These are phyloP conservation scores for Melaleuca alternifolia DNA, from an alignment of 345 rosid species.

Conservation along the genomic window DNA sequence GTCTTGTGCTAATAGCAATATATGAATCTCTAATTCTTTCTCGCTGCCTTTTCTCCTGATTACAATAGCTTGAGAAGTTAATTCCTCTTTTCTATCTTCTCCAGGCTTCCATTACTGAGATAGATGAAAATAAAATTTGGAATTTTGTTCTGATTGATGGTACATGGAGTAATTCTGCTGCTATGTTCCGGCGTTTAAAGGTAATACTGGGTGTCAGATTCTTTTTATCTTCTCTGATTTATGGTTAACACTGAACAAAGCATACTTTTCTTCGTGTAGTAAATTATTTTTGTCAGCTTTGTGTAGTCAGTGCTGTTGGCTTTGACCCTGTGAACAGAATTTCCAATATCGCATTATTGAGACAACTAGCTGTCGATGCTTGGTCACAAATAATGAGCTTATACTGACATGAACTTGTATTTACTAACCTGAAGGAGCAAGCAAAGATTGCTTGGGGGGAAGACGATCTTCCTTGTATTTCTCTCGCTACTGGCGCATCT, in stretches of 20 bases:
- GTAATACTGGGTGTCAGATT: constrained; percentile 13
- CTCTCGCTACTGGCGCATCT: constrained; percentile 66
- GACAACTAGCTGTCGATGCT: not conserved
- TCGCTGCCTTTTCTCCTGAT: constrained; percentile 3
- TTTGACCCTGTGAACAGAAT: not conserved
- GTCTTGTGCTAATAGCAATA: not conserved
- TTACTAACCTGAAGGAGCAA: constrained; percentile 39
- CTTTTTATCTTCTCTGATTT: not conserved
- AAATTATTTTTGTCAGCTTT: not conserved
- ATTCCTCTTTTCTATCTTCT: not conserved
- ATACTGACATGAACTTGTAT: not conserved
- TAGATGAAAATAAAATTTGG: constrained; percentile 29
- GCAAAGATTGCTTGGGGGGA: constrained; percentile 66
- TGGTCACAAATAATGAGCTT: not conserved
- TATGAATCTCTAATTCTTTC: not conserved
- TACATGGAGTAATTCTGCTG: constrained; percentile 95
- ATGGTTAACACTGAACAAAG: not conserved
- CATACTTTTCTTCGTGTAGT: not conserved
- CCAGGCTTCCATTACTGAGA: constrained; percentile 28
- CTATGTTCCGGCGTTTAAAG: constrained; percentile 92
- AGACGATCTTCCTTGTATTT: constrained; percentile 66
- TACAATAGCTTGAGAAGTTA: constrained; percentile 1
- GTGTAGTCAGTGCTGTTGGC: not conserved
- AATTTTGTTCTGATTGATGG: constrained; percentile 87
- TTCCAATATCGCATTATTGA: not conserved